Evolutionary conservation across 495 filamentous ascomycete genomes (phyloP).

Genomic region (Aspergillus carlsbadensis): DNA sequence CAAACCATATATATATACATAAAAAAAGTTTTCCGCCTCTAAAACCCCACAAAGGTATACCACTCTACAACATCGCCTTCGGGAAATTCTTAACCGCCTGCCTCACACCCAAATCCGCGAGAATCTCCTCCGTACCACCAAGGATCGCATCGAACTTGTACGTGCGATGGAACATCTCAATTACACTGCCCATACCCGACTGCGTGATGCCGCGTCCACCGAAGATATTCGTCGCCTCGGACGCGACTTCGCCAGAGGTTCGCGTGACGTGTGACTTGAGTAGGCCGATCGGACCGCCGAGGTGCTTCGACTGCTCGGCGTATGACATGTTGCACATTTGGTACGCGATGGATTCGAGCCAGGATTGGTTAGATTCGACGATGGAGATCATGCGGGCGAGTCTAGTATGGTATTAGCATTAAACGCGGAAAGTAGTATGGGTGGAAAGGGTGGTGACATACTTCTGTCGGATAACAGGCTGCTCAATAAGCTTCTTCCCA

Average conservation of each 20-base stretch:
- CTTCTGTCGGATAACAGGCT: conserved; percentile 85
- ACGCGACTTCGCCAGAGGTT: conserved; percentile 77
- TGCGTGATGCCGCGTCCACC: conserved; percentile 80
- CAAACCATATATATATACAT: too few relatives aligned
- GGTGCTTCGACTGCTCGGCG: conserved; percentile 67
- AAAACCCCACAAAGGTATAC: too few relatives aligned
- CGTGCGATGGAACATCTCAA: conserved; percentile 79
- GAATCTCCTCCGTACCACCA: conserved; percentile 80
- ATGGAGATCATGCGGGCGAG: conserved; percentile 87
- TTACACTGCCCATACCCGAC: conserved; percentile 75
- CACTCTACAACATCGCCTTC: conserved; percentile 75
- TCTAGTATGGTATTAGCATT: conserved; percentile 16
- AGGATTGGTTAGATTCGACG: conserved; percentile 77
- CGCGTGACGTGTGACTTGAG: conserved; percentile 78
- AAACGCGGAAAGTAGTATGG: neutral
- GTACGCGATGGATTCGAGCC: conserved; percentile 81
- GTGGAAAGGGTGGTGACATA: conserved; percentile 25
- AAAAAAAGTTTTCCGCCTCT: too few relatives aligned
- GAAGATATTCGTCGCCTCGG: conserved; percentile 83
- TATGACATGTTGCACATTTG: conserved; percentile 90
- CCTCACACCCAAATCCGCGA: conserved; percentile 78
- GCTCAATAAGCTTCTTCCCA: conserved; percentile 74
- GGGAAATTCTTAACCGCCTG: conserved; percentile 83
- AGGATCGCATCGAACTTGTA: conserved; percentile 92
- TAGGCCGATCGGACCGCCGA: conserved; percentile 80